A percentile compares a stretch with the other conserved stretches of the same genome.
These are phyloP conservation scores for Cinchona pubescens DNA, from an alignment of 257 asterid genomes.

Conservation along the genomic window DNA sequence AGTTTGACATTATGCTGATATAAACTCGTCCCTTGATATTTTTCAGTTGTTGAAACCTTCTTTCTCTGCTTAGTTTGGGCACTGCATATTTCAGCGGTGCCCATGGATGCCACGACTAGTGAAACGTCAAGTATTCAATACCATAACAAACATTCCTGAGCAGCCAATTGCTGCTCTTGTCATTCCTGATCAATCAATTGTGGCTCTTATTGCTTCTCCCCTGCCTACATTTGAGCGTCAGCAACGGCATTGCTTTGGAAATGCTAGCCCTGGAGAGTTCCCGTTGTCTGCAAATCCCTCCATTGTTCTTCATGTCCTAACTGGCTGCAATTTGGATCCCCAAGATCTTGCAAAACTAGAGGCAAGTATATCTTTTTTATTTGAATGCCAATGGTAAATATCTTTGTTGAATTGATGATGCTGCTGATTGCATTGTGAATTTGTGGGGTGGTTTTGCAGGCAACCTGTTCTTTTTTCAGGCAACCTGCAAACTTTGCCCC, in stretches of 20 bases:
- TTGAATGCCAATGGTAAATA: neutral
- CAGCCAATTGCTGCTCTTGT: conserved; percentile 58
- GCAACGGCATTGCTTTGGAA: conserved; percentile 75
- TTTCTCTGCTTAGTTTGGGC: conserved; percentile 42
- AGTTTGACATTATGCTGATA: conserved; percentile 15
- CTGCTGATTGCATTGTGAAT: conserved; percentile 52
- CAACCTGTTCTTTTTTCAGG: conserved; percentile 88
- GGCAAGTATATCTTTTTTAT: conserved; percentile 60
- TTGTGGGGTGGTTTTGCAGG: conserved; percentile 52
- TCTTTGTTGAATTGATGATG: conserved; percentile 47
- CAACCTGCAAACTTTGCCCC: conserved; percentile 87
- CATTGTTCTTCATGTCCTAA: conserved; percentile 87
- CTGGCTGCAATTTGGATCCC: conserved; percentile 77
- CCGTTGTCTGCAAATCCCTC: conserved; percentile 95
- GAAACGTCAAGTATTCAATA: conserved; percentile 71
- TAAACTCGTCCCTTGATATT: conserved; percentile 14
- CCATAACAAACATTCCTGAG: conserved; percentile 66
- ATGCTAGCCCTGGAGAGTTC: conserved; percentile 85
- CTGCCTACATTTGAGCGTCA: conserved; percentile 51
- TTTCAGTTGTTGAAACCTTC: conserved; percentile 33
- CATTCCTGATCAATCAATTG: conserved; percentile 58
- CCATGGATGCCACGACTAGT: conserved; percentile 94
- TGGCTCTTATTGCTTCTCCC: conserved; percentile 47
- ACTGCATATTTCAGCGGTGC: conserved; percentile 68
- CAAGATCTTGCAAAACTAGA: conserved; percentile 94